These are phyloP conservation scores for Moniliophthora roreri DNA, from an alignment of 1,284 basidiomycete species.

Conservation along the genomic window DNA sequence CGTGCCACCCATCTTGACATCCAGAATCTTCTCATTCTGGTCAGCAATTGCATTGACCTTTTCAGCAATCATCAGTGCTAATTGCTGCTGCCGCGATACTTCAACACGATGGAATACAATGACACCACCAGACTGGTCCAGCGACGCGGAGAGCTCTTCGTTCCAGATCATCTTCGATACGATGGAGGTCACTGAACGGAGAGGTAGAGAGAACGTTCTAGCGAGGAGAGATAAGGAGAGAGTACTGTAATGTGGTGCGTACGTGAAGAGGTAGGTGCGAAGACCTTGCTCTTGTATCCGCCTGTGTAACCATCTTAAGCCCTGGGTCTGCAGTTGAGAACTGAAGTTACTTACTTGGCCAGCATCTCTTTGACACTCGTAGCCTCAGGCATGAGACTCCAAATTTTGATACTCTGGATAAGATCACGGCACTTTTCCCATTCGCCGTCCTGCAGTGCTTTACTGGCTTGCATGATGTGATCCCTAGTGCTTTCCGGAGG, in stretches of 20 bases:
- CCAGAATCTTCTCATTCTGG: constrained; percentile 93
- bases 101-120: constrained; percentile 91
- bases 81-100: constrained; percentile 85
- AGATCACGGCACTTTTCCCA: constrained; percentile 96
- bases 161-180: constrained; percentile 99
- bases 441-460: constrained; percentile 94
- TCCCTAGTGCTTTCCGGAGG: constrained; percentile 98
- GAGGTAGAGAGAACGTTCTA: constrained; percentile 83
- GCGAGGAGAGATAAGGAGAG: constrained; percentile 88
- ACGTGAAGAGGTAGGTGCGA: constrained; percentile 98
- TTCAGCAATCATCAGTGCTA: constrained; percentile 87
- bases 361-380: constrained; percentile 93
- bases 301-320: constrained; percentile 37
- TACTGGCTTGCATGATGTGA: constrained; percentile 99
- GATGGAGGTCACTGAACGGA: constrained; percentile 84
- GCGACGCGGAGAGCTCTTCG: constrained; percentile 91
- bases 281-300: constrained; percentile 98
- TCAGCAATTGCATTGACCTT: constrained; percentile 89
- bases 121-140: constrained; percentile 88
- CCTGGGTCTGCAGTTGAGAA: constrained; percentile 15
- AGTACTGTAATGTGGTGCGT: constrained; percentile 92
- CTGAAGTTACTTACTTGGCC: constrained; percentile 60
- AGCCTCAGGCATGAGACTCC: constrained; percentile 93
- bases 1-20: constrained; percentile 79
- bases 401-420: constrained; percentile 96